Base-by-base conservation (phyloP, 1,284 basidiomycete genomes). In the Tilletia indica region DNA sequence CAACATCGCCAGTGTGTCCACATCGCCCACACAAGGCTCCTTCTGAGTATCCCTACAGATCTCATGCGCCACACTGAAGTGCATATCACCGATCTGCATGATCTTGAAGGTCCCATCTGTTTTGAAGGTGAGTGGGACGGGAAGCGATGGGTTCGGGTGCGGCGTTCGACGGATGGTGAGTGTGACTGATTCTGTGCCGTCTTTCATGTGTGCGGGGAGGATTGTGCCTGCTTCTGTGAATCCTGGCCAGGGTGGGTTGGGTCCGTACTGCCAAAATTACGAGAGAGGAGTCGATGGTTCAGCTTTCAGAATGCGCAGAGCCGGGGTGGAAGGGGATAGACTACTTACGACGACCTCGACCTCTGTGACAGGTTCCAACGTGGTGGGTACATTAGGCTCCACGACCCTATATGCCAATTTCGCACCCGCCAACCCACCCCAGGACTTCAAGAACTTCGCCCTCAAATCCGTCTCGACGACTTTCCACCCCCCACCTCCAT, bases 71-170 rank as follows among this genome's bases (percentile, higher is more conserved):
- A 80, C 78, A 42, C 74, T 74, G 61, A 82, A 80, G 71, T 83
- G 82, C 45, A 83, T 68, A 58, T 83, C 82, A 16, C 81, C 79
- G 2, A 83, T 64, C 70, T 83, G 82, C 31, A 83, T 70, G 69
- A 83, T 80, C 69, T 80, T 83, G 68, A 82, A 83, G 8, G 71
- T 77, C 19, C 82, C 82, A 38, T 81, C 76, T 0, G 54, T 19
- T 3, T 68, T 56, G 73, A 83, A 83, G 0, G 16, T 66, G 14
- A 77, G 73, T 2, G 73, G 73, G 0, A 58, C 54, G 9, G 76
- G 71, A 14, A 63, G 21, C 0, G 71, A 48, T 0, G 77, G 74
- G 21, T 68, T 71, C 21, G 72, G 73, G 3, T 14, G 2, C 0
- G 78, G 78, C 42, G 70, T 77, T n/a, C 77, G 73, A 5, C 80